Percentiles rank a stretch among this genome's conserved stretches.
phyloP scores from a whole-genome alignment of 2,329 filamentous ascomycete genomes.

The Diaporthe vaccinii region DNA sequence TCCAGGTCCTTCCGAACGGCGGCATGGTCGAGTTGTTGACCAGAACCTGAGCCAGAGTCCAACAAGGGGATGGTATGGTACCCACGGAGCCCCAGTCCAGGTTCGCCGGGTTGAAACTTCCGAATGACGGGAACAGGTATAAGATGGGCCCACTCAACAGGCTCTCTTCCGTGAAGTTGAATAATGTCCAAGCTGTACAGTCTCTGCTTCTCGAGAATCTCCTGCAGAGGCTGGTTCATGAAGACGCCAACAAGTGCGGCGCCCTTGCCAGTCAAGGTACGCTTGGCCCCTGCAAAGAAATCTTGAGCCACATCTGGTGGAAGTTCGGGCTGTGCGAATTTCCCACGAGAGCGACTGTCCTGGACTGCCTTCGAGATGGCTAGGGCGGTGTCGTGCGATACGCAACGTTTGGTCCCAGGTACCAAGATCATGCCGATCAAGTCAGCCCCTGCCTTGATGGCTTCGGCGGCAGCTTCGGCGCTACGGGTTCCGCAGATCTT shows the following conservation, averaged over 20 bases:
- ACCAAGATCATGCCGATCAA: slow-evolving; percentile 94
- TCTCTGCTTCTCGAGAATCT: slow-evolving; percentile 83
- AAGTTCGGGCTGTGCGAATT: background rate
- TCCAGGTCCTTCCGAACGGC: slow-evolving; percentile 77
- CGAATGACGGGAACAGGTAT: slow-evolving; percentile 94
- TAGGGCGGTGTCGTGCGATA: slow-evolving; percentile 82
- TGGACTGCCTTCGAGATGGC: slow-evolving; percentile 87
- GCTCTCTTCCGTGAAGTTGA: slow-evolving; percentile 93
- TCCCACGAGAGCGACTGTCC: slow-evolving; percentile 46
- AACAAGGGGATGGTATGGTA: slow-evolving; percentile 88
- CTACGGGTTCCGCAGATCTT: slow-evolving; percentile 96
- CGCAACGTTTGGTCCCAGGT: slow-evolving; percentile 82
- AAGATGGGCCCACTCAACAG: slow-evolving; percentile 88
- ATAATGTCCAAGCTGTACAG: slow-evolving; percentile 86
- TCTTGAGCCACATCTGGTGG: slow-evolving; percentile 65
- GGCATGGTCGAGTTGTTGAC: slow-evolving; percentile 79
- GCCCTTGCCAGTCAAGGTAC: slow-evolving; percentile 63
- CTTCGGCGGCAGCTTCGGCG: slow-evolving; percentile 82
- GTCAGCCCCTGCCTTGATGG: slow-evolving; percentile 89
- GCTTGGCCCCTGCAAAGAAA: slow-evolving; percentile 69
- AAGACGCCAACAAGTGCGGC: slow-evolving; percentile 94
- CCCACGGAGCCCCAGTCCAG: slow-evolving; percentile 79
- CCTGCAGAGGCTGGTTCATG: slow-evolving; percentile 87
- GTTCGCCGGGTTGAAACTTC: slow-evolving; percentile 82
- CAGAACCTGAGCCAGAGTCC: slow-evolving; percentile 89